These are phyloP conservation scores for Fragilariopsis cylindrus DNA, from an alignment of 108 stramenopile genomes.

Conservation along the genomic window DNA sequence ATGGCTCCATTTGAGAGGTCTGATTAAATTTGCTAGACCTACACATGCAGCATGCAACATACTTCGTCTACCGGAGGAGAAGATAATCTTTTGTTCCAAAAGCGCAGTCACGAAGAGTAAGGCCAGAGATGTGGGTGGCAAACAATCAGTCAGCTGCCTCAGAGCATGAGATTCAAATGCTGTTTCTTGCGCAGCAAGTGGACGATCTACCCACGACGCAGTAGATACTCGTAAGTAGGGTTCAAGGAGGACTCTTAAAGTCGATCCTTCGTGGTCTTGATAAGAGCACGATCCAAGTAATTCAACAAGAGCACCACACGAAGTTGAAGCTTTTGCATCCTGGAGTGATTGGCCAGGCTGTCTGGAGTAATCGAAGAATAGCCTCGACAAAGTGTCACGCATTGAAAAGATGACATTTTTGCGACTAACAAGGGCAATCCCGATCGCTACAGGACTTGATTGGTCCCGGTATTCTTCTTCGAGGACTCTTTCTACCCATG, in stretches of 20 bases:
- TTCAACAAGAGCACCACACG: conserved; percentile 62
- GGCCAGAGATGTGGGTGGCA: conserved; percentile 78
- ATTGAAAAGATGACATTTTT: conserved; percentile 65
- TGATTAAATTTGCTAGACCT: conserved; percentile 51
- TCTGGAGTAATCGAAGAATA: conserved; percentile 45
- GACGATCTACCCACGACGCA: conserved; percentile 63
- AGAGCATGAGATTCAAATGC: conserved; percentile 49
- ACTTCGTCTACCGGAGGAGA: conserved; percentile 74
- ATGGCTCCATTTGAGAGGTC: conserved; percentile 81
- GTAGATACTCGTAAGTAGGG: conserved; percentile 51
- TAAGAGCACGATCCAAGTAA: conserved; percentile 59
- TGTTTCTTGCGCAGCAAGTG: conserved; percentile 47
- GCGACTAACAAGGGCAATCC: conserved; percentile 68
- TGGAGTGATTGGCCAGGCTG: conserved; percentile 8
- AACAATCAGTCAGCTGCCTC: conserved; percentile 55
- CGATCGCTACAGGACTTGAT: conserved; percentile 39
- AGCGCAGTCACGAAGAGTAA: conserved; percentile 69
- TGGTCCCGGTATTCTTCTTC: conserved; percentile 26
- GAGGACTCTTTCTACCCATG: conserved; percentile 41
- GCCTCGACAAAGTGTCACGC: conserved; percentile 60
- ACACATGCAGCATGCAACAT: conserved; percentile 62
- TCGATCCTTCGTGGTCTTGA: conserved; percentile 47
- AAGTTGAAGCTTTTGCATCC: conserved; percentile 3
- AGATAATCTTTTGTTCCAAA: conserved; percentile 85
- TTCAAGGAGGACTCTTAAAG: conserved; percentile 53